Evolutionary conservation across 2,329 filamentous ascomycete species (phyloP).

Genomic region (Salinomyces thailandicus): DNA sequence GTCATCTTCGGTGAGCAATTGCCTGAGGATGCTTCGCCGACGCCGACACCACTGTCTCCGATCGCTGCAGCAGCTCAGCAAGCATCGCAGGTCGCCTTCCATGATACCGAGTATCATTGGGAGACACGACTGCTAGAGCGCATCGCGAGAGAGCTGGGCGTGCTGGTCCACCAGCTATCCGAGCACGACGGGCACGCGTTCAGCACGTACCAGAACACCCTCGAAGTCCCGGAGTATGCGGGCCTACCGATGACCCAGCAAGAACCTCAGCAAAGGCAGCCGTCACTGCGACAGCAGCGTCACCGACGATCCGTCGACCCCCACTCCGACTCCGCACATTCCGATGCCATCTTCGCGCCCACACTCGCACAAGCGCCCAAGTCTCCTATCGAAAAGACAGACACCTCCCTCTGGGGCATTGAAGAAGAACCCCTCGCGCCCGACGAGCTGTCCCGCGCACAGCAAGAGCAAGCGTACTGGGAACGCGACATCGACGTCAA

Average conservation of each 20-base stretch:
- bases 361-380: slow-evolving; percentile 23
- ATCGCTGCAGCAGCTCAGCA: slow-evolving; percentile 20
- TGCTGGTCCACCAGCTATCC: slow-evolving; percentile 71
- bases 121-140: slow-evolving; percentile 70
- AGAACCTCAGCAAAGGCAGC: slow-evolving; percentile 7
- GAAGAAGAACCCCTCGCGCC: slow-evolving; percentile 45
- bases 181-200: slow-evolving; percentile 79
- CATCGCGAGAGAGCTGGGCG: slow-evolving; percentile 76
- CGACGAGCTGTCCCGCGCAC: slow-evolving; percentile 15
- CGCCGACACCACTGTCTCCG: slow-evolving; percentile 24
- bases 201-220: slow-evolving; percentile 59
- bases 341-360: slow-evolving; percentile 21
- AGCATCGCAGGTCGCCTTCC: slow-evolving; percentile 26
- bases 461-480: slow-evolving; percentile 66
- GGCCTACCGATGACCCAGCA: slow-evolving; percentile 46
- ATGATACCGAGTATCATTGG: slow-evolving; percentile 44
- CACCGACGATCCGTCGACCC: slow-evolving; percentile 8
- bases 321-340: slow-evolving; percentile 3
- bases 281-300: slow-evolving; percentile 18
- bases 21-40: slow-evolving; percentile 32
- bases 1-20: slow-evolving; percentile 78
- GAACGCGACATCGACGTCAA: slow-evolving; percentile 83
- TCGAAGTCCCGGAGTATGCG: slow-evolving; percentile 54
- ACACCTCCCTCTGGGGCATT: slow-evolving; percentile 56
- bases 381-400: slow-evolving; percentile 16